Base-by-base conservation (phyloP, 2,329 filamentous ascomycete genomes). In the Nigrospora sphaerica region DNA sequence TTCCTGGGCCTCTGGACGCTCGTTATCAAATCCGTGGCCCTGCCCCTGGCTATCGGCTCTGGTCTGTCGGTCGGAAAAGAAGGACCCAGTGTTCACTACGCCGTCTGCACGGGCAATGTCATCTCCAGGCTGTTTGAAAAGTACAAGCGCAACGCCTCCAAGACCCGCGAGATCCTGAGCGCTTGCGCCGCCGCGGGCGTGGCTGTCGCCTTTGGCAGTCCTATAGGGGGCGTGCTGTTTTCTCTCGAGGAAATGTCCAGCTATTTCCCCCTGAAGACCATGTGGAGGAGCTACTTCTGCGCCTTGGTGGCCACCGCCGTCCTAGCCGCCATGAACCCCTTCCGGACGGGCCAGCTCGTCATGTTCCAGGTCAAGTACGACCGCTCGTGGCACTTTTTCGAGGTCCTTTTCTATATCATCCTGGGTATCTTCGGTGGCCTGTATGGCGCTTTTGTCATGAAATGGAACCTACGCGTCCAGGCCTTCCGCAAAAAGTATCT, bases 311-410 rank as follows among this genome's bases (percentile, higher is more conserved):
- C 91, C 6, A 97, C 93, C 1, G 89, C 90, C 42, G 89, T 95
- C 14, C 71, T 98, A 35, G 86, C 93, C 23, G 88, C 88, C 48
- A 95, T 98, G 88, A 98, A 98, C 57, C 93, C 93, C 18, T 98
- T 98, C 68, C 77, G 93, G 44, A 97, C 93, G 0, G 93, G 93
- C 17, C 93, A 98, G 62, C 77, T 98, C 37, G 93, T 98, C 79
- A 97, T 98, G 92, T 98, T 98, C 67, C 91, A 95, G 59, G 92
- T 98, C 59, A 82, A 83, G 57, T 98, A 98, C 62, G 92, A 97
- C 65, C 85, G 92, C 36, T 85, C 87, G 36, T 98, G 93, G 93
- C 93, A 98, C 69, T 95, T 95, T 60, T 98, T 98, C 61, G 93
- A 98, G 63, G 76, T 93, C 4, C 67, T 95, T 23, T 97, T 97